Base-by-base conservation (phyloP, 2,329 filamentous ascomycete species). In the Lachnellula subtilissima region DNA sequence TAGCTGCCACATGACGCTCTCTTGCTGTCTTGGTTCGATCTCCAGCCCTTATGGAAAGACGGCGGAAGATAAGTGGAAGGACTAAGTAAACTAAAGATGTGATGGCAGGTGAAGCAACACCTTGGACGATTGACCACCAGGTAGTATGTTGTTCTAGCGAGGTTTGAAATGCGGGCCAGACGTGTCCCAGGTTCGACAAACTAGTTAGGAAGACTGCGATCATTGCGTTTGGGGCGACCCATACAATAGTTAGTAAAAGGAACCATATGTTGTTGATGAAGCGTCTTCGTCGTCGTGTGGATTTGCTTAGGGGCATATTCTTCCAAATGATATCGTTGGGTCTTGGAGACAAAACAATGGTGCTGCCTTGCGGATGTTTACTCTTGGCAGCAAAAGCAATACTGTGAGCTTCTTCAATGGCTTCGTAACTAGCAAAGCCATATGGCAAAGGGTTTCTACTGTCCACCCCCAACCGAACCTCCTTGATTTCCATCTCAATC, bases 241-340 rank as follows among this genome's bases (percentile, higher is more conserved):
- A 99, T 7, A 95, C 69, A 1, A 96, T 58, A 0, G 93, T 97
- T 52, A 99, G 74, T 0, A 93, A 65, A 3, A 82, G 76, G 43
- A 96, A 86, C 91, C 92, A 97, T 54, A 96, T 72, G 58, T 88
- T 88, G 73, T 94, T 96, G 66, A 91, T 78, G 59, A 93, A 80
- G 40, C 86, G 80, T 65, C 87, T 87, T 75, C 87, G 88, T 59
- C 81, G 81, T 52, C 92, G 83, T 1, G 85, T 81, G 28, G 82
- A 76, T 40, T 85, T 85, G 15, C 79, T 83, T 55, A 97, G 75
- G 5, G 84, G 81, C 75, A 99, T 82, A 67, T 99, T 99, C 70
- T 91, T 87, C 94, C 94, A 99, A 62, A 99, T 96, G 52, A 99
- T 83, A 70, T 97, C 93, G 69, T 89, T 91, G 3, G 94, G 93